Conservation (phyloP, 2,329 filamentous ascomycete genomes). For the Emericellopsis cladophorae region DNA sequence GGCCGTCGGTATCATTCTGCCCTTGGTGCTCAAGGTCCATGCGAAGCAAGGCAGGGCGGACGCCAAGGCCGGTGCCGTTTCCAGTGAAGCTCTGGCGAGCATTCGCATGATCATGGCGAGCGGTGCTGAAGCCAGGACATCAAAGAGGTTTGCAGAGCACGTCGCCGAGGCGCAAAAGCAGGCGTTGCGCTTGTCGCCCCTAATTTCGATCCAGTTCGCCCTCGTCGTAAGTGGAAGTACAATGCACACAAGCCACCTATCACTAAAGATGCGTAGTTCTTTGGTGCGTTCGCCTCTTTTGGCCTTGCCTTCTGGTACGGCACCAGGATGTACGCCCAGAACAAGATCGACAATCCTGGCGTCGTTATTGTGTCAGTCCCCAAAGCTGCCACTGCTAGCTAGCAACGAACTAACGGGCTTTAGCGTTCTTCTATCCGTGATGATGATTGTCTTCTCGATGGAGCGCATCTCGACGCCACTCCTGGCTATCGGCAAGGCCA, state of each 20-base stretch:
- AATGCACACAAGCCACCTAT: neutral
- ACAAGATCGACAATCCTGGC: constrained; percentile 32
- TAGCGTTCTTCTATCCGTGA: constrained; percentile 42
- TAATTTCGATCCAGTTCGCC: constrained; percentile 39
- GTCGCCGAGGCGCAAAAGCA: constrained; percentile 39
- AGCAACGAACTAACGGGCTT: neutral
- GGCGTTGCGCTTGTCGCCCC: constrained; percentile 33
- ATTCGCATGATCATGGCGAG: constrained; percentile 52
- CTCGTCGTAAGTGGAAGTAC: constrained; percentile 22
- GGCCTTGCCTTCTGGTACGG: constrained; percentile 53
- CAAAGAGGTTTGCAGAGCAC: constrained; percentile 38
- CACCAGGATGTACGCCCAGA: constrained; percentile 33
- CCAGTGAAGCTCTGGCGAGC: constrained; percentile 46
- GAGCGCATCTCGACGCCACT: constrained; percentile 44
- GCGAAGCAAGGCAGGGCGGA: constrained; percentile 29
- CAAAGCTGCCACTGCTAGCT: no score
- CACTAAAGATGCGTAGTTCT: constrained; percentile 26
- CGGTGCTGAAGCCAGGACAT: constrained; percentile 43
- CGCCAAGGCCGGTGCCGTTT: constrained; percentile 43
- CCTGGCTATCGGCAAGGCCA: constrained; percentile 44
- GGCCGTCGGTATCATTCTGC: constrained; percentile 33
- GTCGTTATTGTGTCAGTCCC: constrained; percentile 39
- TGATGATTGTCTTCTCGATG: constrained; percentile 43
- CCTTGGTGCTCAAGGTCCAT: constrained; percentile 41
- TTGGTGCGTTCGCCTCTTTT: constrained; percentile 38